phyloP scores from a whole-genome alignment of 768 basidiomycete species.

The Lentinula sp. region DNA sequence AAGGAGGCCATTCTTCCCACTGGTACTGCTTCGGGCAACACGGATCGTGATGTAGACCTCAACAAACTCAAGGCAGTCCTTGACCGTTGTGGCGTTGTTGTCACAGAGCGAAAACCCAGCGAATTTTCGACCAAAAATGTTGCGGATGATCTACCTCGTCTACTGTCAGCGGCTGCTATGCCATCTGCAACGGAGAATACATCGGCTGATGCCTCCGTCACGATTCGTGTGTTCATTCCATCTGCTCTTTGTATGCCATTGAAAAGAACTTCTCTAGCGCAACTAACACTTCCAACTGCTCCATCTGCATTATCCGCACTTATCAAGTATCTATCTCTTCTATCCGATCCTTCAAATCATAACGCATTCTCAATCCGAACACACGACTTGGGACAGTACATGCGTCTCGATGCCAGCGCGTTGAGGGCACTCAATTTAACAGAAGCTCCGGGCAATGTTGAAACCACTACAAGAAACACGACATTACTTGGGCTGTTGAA shows the following conservation, averaged over 20 bases:
- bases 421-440: constrained; percentile 83
- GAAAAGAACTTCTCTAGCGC: constrained; percentile 41
- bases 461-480: constrained; percentile 68
- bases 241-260: background rate
- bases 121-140: constrained; percentile 82
- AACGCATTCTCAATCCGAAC: constrained; percentile 75
- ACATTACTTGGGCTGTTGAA: constrained; percentile 88
- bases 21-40: constrained; percentile 64
- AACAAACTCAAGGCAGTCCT: constrained; percentile 81
- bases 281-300: constrained; percentile 70
- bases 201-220: constrained; percentile 42
- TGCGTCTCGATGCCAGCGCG: constrained; percentile 95
- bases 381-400: constrained; percentile 90
- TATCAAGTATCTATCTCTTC: constrained; percentile 73
- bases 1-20: constrained; percentile 88
- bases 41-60: constrained; percentile 82
- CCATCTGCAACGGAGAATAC: constrained; percentile 20
- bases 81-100: constrained; percentile 85
- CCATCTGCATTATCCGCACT: constrained; percentile 80
- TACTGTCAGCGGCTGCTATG: constrained; percentile 44
- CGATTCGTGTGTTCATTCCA: constrained; percentile 43
- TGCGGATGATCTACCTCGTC: constrained; percentile 69
- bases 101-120: constrained; percentile 87
- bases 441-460: constrained; percentile 58
- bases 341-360: constrained; percentile 72